Evolutionary conservation across 208 protist genomes (phyloP).

Genomic region (Tritrichomonas foetus): DNA sequence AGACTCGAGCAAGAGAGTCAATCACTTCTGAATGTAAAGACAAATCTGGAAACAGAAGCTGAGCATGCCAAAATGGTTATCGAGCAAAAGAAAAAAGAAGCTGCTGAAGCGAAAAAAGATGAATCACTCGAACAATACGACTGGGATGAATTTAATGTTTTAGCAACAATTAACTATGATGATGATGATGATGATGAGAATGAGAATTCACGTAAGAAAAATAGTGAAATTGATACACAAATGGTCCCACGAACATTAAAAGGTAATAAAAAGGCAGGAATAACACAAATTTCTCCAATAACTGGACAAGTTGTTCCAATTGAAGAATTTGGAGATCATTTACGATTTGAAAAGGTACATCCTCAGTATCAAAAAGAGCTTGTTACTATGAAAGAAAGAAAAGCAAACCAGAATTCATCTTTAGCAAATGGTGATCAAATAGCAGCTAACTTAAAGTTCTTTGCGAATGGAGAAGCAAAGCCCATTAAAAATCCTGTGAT

Average conservation of each 20-base stretch:
- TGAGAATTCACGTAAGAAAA: too few relatives aligned
- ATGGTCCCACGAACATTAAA: background rate
- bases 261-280: background rate
- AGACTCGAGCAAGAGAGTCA: background rate
- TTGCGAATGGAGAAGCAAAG: background rate
- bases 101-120: background rate
- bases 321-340: constrained; percentile 30
- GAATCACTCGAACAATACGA: background rate
- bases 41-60: background rate
- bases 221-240: too few relatives aligned
- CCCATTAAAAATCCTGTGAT: background rate
- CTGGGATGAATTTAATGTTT: background rate
- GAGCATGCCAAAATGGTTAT: background rate
- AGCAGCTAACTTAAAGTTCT: background rate
- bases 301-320: background rate
- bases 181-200: background rate
- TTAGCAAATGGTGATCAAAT: background rate
- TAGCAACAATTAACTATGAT: background rate
- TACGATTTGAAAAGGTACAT: background rate
- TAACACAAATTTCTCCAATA: background rate
- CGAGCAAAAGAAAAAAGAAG: constrained; percentile 36
- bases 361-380: background rate
- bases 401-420: background rate
- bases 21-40: background rate
- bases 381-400: constrained; percentile 6